phyloP scores from a whole-genome alignment of 2,329 filamentous ascomycete genomes.

The Scorias spongiosa region DNA sequence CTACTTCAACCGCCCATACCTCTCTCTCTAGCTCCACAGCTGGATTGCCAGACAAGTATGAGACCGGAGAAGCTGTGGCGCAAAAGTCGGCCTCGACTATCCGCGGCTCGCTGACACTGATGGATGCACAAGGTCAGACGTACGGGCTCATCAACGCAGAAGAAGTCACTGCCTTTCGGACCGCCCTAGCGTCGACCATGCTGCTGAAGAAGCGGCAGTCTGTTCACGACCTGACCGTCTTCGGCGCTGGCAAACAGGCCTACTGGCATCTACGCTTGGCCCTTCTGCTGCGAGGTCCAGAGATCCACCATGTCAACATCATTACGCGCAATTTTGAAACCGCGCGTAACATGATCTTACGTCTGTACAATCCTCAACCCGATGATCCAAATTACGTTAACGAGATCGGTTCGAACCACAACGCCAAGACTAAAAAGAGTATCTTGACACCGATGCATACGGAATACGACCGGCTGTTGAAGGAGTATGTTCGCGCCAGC shows the following conservation, averaged over 20 bases:
- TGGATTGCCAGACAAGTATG: constrained; percentile 10
- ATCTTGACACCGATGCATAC: constrained; percentile 55
- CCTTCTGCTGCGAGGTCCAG: constrained; percentile 51
- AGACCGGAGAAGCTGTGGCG: background rate
- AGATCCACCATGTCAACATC: constrained; percentile 67
- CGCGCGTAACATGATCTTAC: constrained; percentile 36
- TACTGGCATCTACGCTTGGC: constrained; percentile 89
- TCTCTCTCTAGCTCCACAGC: constrained; percentile 8
- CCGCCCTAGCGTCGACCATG: constrained; percentile 47
- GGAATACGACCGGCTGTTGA: constrained; percentile 52
- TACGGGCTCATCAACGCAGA: constrained; percentile 51
- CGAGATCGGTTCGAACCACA: constrained; percentile 22
- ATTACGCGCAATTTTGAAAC: constrained; percentile 59
- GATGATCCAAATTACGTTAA: constrained; percentile 20
- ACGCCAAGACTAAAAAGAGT: constrained; percentile 43
- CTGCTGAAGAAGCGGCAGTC: constrained; percentile 48
- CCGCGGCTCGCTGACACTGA: constrained; percentile 43
- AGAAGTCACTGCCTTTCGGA: constrained; percentile 55
- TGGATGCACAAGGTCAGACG: constrained; percentile 42
- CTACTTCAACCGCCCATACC: constrained; percentile 13
- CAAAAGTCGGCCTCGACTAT: constrained; percentile 26
- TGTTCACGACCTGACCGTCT: constrained; percentile 65
- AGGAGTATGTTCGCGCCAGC: constrained; percentile 53
- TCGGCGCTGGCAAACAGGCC: constrained; percentile 78
- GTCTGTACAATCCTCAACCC: constrained; percentile 35